phyloP scores from a whole-genome alignment of 495 filamentous ascomycete species.

The Neurospora sp. region DNA sequence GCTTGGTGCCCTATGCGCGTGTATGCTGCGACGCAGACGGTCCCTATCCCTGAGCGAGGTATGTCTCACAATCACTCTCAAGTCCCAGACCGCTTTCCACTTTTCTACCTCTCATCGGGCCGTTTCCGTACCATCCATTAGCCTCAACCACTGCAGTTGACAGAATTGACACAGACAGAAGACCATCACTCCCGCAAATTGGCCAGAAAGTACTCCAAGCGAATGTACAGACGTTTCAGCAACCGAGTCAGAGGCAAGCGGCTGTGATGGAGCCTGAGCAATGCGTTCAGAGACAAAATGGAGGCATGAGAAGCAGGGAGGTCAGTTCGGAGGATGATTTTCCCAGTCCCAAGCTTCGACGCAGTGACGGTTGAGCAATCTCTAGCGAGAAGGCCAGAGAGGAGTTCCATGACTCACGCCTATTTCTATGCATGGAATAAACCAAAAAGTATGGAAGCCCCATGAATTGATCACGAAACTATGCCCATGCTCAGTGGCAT shows the following conservation, averaged over 20 bases:
- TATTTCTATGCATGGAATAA: too few species aligned
- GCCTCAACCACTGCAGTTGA: not conserved
- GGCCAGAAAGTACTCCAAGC: not conserved
- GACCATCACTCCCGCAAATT: not conserved
- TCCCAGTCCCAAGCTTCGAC: not conserved
- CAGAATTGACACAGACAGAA: not conserved
- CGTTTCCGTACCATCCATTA: not conserved
- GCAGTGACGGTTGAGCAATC: not conserved
- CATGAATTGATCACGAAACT: not conserved
- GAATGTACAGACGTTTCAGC: not conserved
- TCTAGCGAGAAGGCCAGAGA: too few species aligned
- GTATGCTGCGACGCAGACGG: too few species aligned
- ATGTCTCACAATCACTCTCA: too few species aligned
- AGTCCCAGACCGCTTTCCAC: too few species aligned
- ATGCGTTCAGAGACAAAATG: not conserved
- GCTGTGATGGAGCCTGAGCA: not conserved
- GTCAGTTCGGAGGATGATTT: not conserved
- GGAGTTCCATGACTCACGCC: not conserved
- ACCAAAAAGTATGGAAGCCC: not conserved
- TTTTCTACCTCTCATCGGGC: too few species aligned
- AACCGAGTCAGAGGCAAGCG: not conserved
- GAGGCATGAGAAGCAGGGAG: not conserved
- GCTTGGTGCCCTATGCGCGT: too few species aligned
- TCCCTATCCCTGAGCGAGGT: too few species aligned
- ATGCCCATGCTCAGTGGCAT: not conserved